Percentiles rank a stretch among this genome's conserved stretches.
Conservation (phyloP, 495 filamentous ascomycete species). For the Tricharina praecox region DNA sequence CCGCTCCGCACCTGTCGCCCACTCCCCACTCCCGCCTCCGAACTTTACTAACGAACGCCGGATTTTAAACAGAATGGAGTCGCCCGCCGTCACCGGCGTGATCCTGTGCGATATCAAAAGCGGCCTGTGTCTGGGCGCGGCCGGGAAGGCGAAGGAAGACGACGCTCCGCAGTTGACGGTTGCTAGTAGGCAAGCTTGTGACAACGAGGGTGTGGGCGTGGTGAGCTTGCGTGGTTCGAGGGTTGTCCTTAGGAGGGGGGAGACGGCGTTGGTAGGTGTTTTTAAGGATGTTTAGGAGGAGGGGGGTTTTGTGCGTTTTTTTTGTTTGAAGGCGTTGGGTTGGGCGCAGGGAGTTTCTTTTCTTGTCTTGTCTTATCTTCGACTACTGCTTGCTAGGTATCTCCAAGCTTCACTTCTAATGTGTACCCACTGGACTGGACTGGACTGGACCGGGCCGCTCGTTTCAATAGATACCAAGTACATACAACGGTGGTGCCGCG, state of each 20-base stretch:
- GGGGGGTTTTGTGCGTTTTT: background rate
- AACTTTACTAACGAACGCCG: background rate
- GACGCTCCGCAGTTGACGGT: constrained; percentile 27
- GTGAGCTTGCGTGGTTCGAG: constrained; percentile 5
- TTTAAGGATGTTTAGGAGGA: constrained; percentile 7
- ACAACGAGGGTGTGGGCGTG: constrained; percentile 24
- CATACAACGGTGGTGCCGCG: too few relatives aligned
- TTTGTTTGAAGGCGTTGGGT: background rate
- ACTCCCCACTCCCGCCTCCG: background rate
- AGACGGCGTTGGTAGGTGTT: constrained; percentile 3
- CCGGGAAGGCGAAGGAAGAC: constrained; percentile 25
- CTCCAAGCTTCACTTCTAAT: too few relatives aligned
- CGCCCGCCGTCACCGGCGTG: constrained; percentile 24
- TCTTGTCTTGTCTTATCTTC: too few relatives aligned
- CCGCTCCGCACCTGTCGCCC: too few relatives aligned
- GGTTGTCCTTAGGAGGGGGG: background rate
- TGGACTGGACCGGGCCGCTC: too few relatives aligned
- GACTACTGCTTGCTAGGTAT: too few relatives aligned
- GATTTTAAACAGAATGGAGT: constrained; percentile 21
- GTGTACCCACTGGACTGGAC: too few relatives aligned
- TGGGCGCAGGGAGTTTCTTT: background rate
- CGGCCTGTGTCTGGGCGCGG: constrained; percentile 26
- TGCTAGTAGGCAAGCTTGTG: constrained; percentile 22
- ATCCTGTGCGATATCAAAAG: constrained; percentile 24
- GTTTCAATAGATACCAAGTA: too few relatives aligned